Percentiles rank a stretch among this genome's conserved stretches.
These are phyloP conservation scores for Wallacemonas sp. DNA, from an alignment of 208 protist genomes.

Conservation along the genomic window DNA sequence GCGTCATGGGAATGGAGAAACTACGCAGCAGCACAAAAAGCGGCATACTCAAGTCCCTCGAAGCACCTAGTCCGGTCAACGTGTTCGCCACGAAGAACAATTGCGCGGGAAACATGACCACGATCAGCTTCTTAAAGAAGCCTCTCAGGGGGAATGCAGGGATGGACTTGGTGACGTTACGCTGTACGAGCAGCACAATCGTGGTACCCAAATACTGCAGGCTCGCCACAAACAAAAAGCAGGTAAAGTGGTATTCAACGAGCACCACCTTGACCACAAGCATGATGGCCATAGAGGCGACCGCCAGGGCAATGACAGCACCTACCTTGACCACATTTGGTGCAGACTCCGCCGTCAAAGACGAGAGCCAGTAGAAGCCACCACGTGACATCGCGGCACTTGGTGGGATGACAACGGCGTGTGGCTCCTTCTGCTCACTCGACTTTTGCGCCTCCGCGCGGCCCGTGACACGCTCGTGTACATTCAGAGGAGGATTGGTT, in stretches of 20 bases:
- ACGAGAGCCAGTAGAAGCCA: constrained; percentile 12
- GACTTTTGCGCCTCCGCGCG: no score
- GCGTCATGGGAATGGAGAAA: constrained; percentile 43
- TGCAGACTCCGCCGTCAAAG: constrained; percentile 4
- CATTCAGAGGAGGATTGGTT: no score
- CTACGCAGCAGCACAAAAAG: constrained; percentile 39
- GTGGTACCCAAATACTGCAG: constrained; percentile 29
- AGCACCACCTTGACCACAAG: constrained; percentile 46
- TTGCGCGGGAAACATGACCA: constrained; percentile 33
- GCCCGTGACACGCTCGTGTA: no score
- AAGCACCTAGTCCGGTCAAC: constrained; percentile 32
- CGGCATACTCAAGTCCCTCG: constrained; percentile 37
- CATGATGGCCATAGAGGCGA: constrained; percentile 33
- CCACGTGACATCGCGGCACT: not conserved
- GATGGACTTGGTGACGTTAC: constrained; percentile 7
- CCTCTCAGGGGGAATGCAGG: constrained; percentile 18
- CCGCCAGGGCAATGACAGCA: constrained; percentile 22
- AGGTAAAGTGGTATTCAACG: constrained; percentile 31
- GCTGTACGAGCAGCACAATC: constrained; percentile 11
- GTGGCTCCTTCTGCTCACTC: not conserved
- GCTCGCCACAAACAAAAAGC: constrained; percentile 29
- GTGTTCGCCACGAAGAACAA: constrained; percentile 39
- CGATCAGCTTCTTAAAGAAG: constrained; percentile 12
- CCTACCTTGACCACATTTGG: constrained; percentile 17
- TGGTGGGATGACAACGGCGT: constrained; percentile 3